A percentile compares a stretch with the other conserved stretches of the same genome.
phyloP scores from a whole-genome alignment of 78 protist genomes.

The Goniomonas avonlea region DNA sequence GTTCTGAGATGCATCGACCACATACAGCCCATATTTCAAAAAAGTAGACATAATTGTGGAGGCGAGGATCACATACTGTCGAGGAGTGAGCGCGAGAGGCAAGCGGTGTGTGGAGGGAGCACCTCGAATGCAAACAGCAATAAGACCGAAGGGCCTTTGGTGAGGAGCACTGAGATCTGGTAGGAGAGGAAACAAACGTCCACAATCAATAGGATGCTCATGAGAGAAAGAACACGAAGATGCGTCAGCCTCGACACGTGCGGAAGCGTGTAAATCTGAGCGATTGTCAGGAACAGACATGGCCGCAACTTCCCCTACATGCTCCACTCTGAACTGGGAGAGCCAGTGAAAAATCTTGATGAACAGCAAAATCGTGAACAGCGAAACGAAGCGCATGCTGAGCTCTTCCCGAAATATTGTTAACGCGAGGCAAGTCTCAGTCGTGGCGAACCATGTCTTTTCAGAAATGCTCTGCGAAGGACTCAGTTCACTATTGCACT shows the following conservation, averaged over 20 bases:
- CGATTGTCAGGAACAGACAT: background rate
- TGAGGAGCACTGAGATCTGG: no score
- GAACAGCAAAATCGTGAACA: constrained; percentile 56
- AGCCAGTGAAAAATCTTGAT: constrained; percentile 81
- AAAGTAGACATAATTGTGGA: background rate
- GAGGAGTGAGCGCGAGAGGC: constrained; percentile 1
- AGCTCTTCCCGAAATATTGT: constrained; percentile 83
- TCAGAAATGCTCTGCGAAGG: constrained; percentile 43
- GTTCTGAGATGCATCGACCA: constrained; percentile 45
- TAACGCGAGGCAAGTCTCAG: constrained; percentile 79
- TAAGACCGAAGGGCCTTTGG: constrained; percentile 7
- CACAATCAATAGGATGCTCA: constrained; percentile 9
- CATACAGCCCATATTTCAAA: constrained; percentile 20
- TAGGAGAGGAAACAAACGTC: background rate
- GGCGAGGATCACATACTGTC: background rate
- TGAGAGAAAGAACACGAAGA: constrained; percentile 34
- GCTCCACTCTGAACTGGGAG: constrained; percentile 60
- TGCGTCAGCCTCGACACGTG: constrained; percentile 31
- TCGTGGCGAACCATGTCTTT: constrained; percentile 60
- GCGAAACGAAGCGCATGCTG: constrained; percentile 41
- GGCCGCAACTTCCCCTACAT: background rate
- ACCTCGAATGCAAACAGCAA: no score
- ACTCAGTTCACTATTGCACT: background rate
- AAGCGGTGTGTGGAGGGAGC: no score
- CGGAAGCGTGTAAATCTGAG: background rate